A percentile compares a stretch with the other conserved stretches of the same genome.
Evolutionary conservation across 2,329 filamentous ascomycete species (phyloP).

Genomic region (Talaromyces sp.): DNA sequence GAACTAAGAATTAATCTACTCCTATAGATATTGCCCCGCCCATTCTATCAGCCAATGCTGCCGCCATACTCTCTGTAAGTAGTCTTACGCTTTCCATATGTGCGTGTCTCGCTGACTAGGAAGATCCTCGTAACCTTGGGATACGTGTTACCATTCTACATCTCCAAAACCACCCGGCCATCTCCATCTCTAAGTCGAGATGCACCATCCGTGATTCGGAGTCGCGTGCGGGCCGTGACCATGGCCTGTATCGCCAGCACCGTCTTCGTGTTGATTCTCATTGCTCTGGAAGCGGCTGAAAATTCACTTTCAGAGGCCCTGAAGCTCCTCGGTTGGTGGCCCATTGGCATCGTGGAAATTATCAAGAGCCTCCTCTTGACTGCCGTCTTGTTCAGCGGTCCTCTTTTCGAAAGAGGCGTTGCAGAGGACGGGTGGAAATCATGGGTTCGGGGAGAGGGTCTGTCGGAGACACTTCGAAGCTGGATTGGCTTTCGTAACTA

Average conservation of each 20-base stretch:
- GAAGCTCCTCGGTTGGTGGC: slow-evolving; percentile 76
- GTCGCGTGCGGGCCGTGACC: slow-evolving; percentile 74
- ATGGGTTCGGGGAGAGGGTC: slow-evolving; percentile 53
- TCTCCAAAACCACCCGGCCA: slow-evolving; percentile 71
- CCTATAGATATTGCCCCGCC: slow-evolving; percentile 9
- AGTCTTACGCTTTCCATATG: neutral
- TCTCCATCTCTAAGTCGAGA: slow-evolving; percentile 75
- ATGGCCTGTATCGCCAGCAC: slow-evolving; percentile 67
- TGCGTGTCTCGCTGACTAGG: slow-evolving; percentile 3
- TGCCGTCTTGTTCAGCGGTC: slow-evolving; percentile 72
- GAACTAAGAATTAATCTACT: neutral
- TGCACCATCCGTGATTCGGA: slow-evolving; percentile 81
- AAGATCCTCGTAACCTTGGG: slow-evolving; percentile 75
- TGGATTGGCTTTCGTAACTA: slow-evolving; percentile 74
- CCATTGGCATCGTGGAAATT: slow-evolving; percentile 61
- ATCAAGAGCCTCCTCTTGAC: slow-evolving; percentile 64
- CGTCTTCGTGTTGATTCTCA: slow-evolving; percentile 60
- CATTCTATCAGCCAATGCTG: slow-evolving; percentile 18
- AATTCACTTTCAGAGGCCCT: slow-evolving; percentile 52
- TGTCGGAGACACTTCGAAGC: slow-evolving; percentile 10
- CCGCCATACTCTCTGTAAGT: slow-evolving; percentile 38
- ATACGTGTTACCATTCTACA: slow-evolving; percentile 89
- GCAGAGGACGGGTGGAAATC: slow-evolving; percentile 65
- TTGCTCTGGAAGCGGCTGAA: slow-evolving; percentile 49
- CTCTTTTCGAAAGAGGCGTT: slow-evolving; percentile 72